Conservation (phyloP, 2,329 filamentous ascomycete genomes). For the Cladosporium sp. region DNA sequence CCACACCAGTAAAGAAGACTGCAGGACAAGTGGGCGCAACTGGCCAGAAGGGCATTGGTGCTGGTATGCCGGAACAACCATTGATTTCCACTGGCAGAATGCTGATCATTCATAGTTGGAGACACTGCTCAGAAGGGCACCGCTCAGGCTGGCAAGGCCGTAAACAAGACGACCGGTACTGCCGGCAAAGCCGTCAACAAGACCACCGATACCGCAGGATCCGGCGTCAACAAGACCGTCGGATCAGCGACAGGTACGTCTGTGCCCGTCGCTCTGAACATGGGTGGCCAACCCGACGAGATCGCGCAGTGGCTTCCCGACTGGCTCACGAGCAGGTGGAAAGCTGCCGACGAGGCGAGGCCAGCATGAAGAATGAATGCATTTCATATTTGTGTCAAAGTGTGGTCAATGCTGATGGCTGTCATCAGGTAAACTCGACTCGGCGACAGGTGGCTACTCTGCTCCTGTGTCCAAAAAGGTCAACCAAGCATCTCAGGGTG, state of each 20-base stretch:
- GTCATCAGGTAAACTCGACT: constrained; percentile 34
- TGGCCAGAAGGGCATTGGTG: constrained; percentile 9
- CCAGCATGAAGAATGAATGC: background rate
- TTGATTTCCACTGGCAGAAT: too few species aligned
- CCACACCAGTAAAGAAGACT: constrained; percentile 27
- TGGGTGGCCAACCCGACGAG: constrained; percentile 13
- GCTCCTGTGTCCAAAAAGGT: constrained; percentile 36
- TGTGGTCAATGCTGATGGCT: constrained; percentile 23
- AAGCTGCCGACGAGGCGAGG: constrained; percentile 24
- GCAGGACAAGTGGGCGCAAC: constrained; percentile 16
- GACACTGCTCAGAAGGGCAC: constrained; percentile 28
- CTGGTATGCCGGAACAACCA: constrained; percentile 1
- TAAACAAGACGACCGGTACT: constrained; percentile 30
- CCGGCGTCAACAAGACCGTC: constrained; percentile 29
- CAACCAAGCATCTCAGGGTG: constrained; percentile 37
- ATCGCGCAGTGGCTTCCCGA: constrained; percentile 29
- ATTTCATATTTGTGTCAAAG: background rate
- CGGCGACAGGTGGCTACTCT: constrained; percentile 34
- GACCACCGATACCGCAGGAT: constrained; percentile 26
- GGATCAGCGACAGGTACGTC: constrained; percentile 35
- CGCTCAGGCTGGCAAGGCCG: constrained; percentile 27
- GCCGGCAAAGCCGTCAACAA: constrained; percentile 32
- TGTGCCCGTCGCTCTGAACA: background rate
- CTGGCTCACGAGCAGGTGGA: constrained; percentile 31
- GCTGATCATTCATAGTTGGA: background rate